Conservation (phyloP, 2,329 filamentous ascomycete genomes). For the Ascochyta koolunga region DNA sequence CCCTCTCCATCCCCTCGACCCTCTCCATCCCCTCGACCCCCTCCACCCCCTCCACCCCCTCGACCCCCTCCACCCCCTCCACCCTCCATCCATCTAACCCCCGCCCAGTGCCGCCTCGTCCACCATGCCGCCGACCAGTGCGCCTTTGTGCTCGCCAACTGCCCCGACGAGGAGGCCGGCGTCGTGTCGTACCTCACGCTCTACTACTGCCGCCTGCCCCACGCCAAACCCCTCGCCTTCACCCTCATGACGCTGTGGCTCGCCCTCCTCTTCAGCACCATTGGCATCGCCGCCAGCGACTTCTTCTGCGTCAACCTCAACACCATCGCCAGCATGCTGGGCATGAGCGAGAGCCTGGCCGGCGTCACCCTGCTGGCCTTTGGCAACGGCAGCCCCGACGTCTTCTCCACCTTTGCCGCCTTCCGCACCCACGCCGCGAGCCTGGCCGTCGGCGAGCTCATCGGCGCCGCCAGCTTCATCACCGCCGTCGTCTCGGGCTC, state of each 20-base stretch:
- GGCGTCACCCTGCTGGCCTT: slow-evolving; percentile 97
- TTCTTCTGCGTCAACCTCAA: slow-evolving; percentile 98
- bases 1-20: no score
- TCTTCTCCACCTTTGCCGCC: slow-evolving; percentile 97
- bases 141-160: slow-evolving; percentile 81
- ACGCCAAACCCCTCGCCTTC: slow-evolving; percentile 79
- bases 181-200: slow-evolving; percentile 85
- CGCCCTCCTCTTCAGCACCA: slow-evolving; percentile 89
- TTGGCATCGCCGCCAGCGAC: slow-evolving; percentile 96
- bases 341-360: slow-evolving; percentile 93
- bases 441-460: slow-evolving; percentile 91
- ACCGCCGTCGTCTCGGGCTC: slow-evolving; percentile 94
- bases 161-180: slow-evolving; percentile 86
- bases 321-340: slow-evolving; percentile 86
- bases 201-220: slow-evolving; percentile 82
- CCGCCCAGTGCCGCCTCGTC: slow-evolving; percentile 73
- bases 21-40: no score
- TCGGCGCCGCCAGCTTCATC: slow-evolving; percentile 95
- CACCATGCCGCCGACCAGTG: slow-evolving; percentile 80
- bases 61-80: not conserved
- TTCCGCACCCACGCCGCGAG: slow-evolving; percentile 98
- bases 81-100: slow-evolving; percentile 1
- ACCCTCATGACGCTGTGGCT: slow-evolving; percentile 80
- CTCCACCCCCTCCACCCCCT: slow-evolving; percentile 6
- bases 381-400: slow-evolving; percentile 96